phyloP scores from a whole-genome alignment of 345 rosid genomes.

The Eucalyptus sideroxylon region DNA sequence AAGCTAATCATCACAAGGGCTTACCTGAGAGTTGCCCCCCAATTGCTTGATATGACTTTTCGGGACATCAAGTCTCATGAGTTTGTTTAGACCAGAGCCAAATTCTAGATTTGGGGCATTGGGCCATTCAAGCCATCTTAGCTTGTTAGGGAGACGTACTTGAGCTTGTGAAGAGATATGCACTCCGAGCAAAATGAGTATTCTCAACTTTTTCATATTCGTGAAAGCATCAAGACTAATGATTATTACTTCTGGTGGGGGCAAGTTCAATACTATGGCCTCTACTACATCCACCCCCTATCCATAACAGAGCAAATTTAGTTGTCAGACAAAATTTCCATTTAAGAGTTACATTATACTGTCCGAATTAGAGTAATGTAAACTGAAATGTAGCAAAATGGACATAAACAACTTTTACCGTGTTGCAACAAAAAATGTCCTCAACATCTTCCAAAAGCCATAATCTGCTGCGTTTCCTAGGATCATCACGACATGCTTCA shows the following conservation, averaged over 20 bases:
- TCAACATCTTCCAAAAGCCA: no score
- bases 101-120: neutral
- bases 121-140: neutral
- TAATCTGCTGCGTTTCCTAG: no score
- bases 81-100: neutral
- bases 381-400: no score
- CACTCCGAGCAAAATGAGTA: fast-evolving
- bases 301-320: neutral
- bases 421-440: no score
- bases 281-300: neutral
- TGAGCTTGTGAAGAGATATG: neutral
- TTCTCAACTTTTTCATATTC: neutral
- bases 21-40: neutral
- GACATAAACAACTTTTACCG: no score
- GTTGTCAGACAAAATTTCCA: neutral
- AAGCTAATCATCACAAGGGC: neutral
- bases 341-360: fast-evolving
- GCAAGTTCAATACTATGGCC: neutral
- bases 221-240: neutral
- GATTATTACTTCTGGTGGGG: fast-evolving
- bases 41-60: neutral
- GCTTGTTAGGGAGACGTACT: neutral
- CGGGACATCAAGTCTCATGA: fast-evolving
- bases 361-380: neutral
- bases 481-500: neutral